Conservation (phyloP, 208 protist species). For the Leishmania gerbilli region DNA sequence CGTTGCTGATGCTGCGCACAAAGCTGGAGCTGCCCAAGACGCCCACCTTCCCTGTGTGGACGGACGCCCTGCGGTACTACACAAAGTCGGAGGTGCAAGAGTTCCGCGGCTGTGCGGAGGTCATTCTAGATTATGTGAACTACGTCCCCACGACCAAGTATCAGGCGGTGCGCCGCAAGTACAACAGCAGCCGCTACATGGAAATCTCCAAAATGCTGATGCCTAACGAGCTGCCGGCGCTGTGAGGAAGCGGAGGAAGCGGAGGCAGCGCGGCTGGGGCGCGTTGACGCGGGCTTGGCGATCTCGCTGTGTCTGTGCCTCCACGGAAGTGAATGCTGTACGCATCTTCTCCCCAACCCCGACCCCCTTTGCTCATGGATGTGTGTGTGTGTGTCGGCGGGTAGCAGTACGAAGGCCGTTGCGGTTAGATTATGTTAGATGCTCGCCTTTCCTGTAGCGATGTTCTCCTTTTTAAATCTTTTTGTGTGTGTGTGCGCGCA, state of each 20-base stretch:
- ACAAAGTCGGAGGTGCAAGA: slow-evolving; percentile 59
- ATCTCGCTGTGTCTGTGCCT: not conserved
- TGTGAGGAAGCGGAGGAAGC: slow-evolving; percentile 13
- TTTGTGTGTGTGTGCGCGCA: not conserved
- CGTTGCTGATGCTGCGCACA: slow-evolving; percentile 62
- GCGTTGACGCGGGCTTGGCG: not conserved
- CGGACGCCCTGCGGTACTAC: slow-evolving; percentile 68
- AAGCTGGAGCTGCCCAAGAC: slow-evolving; percentile 38
- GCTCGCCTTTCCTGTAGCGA: not conserved
- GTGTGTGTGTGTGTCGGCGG: not conserved
- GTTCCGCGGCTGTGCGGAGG: slow-evolving; percentile 77
- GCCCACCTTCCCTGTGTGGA: slow-evolving; percentile 44
- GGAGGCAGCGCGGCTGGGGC: not conserved
- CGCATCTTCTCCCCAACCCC: not conserved
- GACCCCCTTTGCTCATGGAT: not conserved
- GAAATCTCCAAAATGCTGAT: slow-evolving; percentile 78
- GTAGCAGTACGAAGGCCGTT: not conserved
- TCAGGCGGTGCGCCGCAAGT: slow-evolving; percentile 88
- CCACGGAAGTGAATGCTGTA: slow-evolving; percentile 1
- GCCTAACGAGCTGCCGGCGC: slow-evolving; percentile 56
- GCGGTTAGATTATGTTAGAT: slow-evolving; percentile 2
- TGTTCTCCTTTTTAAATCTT: not conserved
- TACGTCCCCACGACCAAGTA: slow-evolving; percentile 85
- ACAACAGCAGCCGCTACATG: slow-evolving; percentile 73
- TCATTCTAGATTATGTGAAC: slow-evolving; percentile 80